These are phyloP conservation scores for Saccharomycopsis fibuligera DNA, from an alignment of 805 yeast species.

Conservation along the genomic window DNA sequence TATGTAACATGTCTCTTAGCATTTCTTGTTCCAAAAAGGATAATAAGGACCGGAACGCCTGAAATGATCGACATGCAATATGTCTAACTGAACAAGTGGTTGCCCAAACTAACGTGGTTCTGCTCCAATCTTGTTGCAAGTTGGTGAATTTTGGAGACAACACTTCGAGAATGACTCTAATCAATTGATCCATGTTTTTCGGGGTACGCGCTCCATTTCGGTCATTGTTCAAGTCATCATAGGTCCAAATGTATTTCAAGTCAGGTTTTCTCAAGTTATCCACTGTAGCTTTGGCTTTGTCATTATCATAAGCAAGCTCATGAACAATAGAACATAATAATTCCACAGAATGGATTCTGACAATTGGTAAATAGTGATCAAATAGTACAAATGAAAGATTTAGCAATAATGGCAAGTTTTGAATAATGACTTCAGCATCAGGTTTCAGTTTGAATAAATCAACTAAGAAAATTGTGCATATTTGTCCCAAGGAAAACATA, in stretches of 20 bases:
- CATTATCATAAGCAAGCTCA: conserved; percentile 47
- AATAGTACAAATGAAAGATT: conserved; percentile 76
- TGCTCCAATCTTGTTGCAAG: conserved; percentile 79
- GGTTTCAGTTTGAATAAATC: conserved; percentile 55
- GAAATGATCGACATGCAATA: conserved; percentile 94
- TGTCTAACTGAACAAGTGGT: conserved; percentile 97
- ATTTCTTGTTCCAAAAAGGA: conserved; percentile 76
- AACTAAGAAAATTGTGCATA: conserved; percentile 78
- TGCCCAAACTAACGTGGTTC: conserved; percentile 84
- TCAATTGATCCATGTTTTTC: conserved; percentile 70
- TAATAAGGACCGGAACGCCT: conserved; percentile 79
- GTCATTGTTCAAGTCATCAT: conserved; percentile 76
- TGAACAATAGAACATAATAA: conserved; percentile 68
- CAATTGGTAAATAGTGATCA: conserved; percentile 80
- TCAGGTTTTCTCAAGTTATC: conserved; percentile 48
- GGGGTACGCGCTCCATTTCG: conserved; percentile 81
- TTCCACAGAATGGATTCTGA: conserved; percentile 79
- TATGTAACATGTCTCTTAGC: conserved; percentile 89
- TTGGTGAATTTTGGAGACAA: conserved; percentile 41
- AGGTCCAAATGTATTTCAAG: conserved; percentile 61
- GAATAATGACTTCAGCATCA: conserved; percentile 47
- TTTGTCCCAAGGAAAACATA: conserved; percentile 79
- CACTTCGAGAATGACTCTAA: conserved; percentile 54
- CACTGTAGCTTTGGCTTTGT: conserved; percentile 50
- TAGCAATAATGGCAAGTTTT: conserved; percentile 62